These are phyloP conservation scores for Chloropicon primus DNA, from an alignment of 139 green algal genomes.

Conservation along the genomic window DNA sequence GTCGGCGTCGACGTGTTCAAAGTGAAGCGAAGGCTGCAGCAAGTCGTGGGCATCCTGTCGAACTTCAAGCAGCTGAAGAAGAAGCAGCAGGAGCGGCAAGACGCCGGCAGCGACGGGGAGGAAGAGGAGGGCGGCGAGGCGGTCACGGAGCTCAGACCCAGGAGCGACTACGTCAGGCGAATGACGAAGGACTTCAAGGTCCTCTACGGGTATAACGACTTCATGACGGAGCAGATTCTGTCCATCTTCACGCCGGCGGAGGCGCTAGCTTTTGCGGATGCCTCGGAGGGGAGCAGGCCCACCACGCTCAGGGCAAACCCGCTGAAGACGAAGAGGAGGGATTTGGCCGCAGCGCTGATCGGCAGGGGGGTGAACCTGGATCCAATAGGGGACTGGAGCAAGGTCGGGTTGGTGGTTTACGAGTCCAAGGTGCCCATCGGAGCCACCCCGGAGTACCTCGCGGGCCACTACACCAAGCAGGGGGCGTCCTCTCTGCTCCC, in stretches of 20 bases:
- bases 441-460: slow-evolving; percentile 99
- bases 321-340: slow-evolving; percentile 76
- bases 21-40: not conserved
- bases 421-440: slow-evolving; percentile 89
- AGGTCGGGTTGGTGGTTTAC: slow-evolving; percentile 95
- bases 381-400: slow-evolving; percentile 90
- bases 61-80: slow-evolving; percentile 5
- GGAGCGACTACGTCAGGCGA: not conserved
- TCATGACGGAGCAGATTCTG: slow-evolving; percentile 73
- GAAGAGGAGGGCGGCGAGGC: not conserved
- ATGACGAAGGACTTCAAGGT: slow-evolving; percentile 65
- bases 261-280: not conserved
- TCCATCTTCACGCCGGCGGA: slow-evolving; percentile 15
- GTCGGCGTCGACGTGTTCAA: not conserved
- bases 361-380: slow-evolving; percentile 95
- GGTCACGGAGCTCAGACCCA: not conserved
- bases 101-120: not conserved
- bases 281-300: slow-evolving; percentile 36
- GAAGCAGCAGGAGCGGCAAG: not conserved
- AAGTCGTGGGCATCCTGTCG: not conserved
- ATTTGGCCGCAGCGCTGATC: slow-evolving; percentile 90
- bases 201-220: slow-evolving; percentile 97
- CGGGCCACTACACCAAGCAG: slow-evolving; percentile 94
- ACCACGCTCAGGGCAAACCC: slow-evolving; percentile 82
- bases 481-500: slow-evolving; percentile 86